Evolutionary conservation across 768 basidiomycete genomes (phyloP).

Genomic region (Dacryopinax spathularia): DNA sequence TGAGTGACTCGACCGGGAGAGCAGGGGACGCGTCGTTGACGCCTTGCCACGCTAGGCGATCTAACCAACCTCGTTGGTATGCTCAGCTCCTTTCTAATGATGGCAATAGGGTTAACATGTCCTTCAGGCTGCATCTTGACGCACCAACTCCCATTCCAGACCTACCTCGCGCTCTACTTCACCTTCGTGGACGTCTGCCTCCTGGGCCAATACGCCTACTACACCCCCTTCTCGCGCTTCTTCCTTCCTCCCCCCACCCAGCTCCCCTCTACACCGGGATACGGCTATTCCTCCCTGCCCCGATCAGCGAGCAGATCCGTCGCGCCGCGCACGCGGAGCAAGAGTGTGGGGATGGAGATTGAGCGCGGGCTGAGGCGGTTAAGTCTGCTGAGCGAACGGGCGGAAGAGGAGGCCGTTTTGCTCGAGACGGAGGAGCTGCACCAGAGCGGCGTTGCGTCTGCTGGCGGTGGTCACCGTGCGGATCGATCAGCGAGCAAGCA

Average conservation of each 20-base stretch:
- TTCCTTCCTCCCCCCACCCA: background rate
- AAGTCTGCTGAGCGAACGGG: background rate
- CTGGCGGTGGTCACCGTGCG: background rate
- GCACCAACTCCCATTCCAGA: conserved; percentile 92
- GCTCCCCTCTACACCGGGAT: background rate
- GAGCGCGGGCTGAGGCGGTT: background rate
- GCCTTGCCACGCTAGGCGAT: conserved; percentile 47
- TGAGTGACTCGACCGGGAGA: conserved; percentile 26
- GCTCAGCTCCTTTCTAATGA: background rate
- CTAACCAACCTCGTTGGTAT: conserved; percentile 71
- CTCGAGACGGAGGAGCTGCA: background rate
- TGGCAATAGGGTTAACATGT: background rate
- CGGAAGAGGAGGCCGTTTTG: background rate
- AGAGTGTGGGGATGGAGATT: conserved; percentile 3
- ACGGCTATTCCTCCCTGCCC: background rate
- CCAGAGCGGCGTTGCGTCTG: background rate
- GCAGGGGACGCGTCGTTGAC: conserved; percentile 3
- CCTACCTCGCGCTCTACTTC: conserved; percentile 83
- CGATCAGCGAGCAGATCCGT: background rate
- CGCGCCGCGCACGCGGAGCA: background rate
- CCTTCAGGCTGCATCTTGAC: conserved; percentile 63
- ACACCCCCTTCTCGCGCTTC: conserved; percentile 21
- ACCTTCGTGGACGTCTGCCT: conserved; percentile 66
- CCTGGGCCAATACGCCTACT: conserved; percentile 71
- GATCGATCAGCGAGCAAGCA: conserved; percentile 11